Conservation (phyloP, 495 filamentous ascomycete species). For the Penicillium maclennaniae region DNA sequence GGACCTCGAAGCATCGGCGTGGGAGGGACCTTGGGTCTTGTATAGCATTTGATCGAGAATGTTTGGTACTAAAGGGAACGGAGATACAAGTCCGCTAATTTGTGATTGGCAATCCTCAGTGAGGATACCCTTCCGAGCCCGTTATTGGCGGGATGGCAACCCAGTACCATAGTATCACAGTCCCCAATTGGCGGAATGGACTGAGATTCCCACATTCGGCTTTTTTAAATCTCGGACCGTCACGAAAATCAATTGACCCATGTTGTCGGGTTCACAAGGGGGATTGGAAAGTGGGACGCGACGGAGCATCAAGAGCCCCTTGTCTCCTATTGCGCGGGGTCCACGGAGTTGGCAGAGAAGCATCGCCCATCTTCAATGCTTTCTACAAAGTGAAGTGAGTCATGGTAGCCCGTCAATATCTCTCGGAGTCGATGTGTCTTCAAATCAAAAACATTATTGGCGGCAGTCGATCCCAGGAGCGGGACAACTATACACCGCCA, state of each 20-base stretch:
- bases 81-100: background rate
- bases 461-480: background rate
- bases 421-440: background rate
- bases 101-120: background rate
- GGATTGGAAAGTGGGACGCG: background rate
- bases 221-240: background rate
- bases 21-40: background rate
- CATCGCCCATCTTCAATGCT: background rate
- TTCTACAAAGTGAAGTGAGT: background rate
- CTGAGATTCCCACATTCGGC: background rate
- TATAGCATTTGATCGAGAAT: background rate
- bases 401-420: background rate
- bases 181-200: conserved; percentile 2
- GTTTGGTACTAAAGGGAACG: background rate
- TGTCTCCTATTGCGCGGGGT: too few species aligned
- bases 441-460: background rate
- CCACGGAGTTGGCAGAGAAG: background rate
- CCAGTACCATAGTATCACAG: background rate
- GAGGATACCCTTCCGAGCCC: background rate
- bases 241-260: background rate
- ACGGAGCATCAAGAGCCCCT: background rate
- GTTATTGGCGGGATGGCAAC: conserved; percentile 6
- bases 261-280: background rate
- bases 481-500: background rate
- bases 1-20: background rate